A percentile compares a stretch with the other conserved stretches of the same genome.
Conservation (phyloP, 2,329 filamentous ascomycete genomes). For the Pseudomassariella vexata region DNA sequence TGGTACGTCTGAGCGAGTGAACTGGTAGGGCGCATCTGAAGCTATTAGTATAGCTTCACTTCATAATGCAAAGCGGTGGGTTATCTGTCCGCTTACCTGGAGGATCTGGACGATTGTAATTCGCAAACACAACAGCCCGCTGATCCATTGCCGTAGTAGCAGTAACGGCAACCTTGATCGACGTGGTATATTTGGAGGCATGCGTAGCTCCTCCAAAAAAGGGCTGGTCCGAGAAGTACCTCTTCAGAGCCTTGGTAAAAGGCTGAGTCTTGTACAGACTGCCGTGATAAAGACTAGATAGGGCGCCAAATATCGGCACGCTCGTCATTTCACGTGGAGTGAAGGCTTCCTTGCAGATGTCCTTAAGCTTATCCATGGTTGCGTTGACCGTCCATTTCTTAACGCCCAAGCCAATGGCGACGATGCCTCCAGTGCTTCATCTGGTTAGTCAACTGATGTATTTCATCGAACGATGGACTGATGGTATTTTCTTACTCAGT, state of each 20-base stretch:
- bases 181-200: constrained; percentile 14
- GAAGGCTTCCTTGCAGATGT: constrained; percentile 21
- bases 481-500: constrained; percentile 18
- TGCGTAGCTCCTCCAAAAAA: constrained; percentile 23
- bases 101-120: constrained; percentile 24
- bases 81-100: constrained; percentile 17
- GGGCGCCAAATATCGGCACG: constrained; percentile 20
- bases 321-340: constrained; percentile 20
- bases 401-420: constrained; percentile 24
- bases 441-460: not conserved
- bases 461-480: not conserved
- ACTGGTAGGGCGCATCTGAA: constrained; percentile 20
- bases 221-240: constrained; percentile 22
- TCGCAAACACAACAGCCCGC: constrained; percentile 23
- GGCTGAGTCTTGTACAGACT: constrained; percentile 25
- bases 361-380: constrained; percentile 24
- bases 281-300: constrained; percentile 24
- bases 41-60: constrained; percentile 2
- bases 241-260: constrained; percentile 17
- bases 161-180: constrained; percentile 22
- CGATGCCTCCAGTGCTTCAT: constrained; percentile 21
- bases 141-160: constrained; percentile 15
- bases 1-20: constrained; percentile 19
- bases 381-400: constrained; percentile 25
- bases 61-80: not conserved